Evolutionary conservation across 2,329 filamentous ascomycete genomes (phyloP).

Genomic region (Ceratocystis lukuohia): DNA sequence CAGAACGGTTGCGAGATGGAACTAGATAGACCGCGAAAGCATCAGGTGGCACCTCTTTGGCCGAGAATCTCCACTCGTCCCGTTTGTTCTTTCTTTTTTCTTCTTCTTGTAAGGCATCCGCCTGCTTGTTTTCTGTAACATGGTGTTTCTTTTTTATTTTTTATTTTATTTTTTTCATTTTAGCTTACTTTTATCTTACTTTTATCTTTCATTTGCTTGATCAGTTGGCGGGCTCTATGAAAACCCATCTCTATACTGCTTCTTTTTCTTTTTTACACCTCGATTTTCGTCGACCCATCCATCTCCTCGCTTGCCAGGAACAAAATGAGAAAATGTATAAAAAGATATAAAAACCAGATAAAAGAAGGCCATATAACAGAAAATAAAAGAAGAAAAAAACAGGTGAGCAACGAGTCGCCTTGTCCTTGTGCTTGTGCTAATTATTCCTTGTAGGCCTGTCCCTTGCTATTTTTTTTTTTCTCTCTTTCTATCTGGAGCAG

Average conservation of each 20-base stretch:
- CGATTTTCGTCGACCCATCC: not conserved
- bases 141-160: not conserved
- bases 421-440: too few species aligned
- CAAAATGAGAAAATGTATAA: not conserved
- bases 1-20: not conserved
- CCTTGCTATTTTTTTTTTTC: too few species aligned
- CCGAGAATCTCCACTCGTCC: not conserved
- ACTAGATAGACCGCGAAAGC: not conserved
- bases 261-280: not conserved
- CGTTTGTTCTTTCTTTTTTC: not conserved
- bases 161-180: not conserved
- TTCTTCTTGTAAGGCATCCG: not conserved
- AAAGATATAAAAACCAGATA: not conserved
- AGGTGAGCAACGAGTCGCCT: too few species aligned
- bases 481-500: not conserved
- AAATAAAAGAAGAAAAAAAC: too few species aligned
- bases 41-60: not conserved
- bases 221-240: too few species aligned
- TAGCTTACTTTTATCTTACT: not conserved
- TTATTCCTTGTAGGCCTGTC: not conserved
- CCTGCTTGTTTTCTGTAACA: not conserved
- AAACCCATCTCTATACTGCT: not conserved
- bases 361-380: not conserved
- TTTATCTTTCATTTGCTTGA: too few species aligned
- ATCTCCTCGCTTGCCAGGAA: not conserved